Evolutionary conservation across 441 rosid species (phyloP), one percentile per base, ranked within the genome.

Genomic region (Gossypium davidsonii): DNA sequence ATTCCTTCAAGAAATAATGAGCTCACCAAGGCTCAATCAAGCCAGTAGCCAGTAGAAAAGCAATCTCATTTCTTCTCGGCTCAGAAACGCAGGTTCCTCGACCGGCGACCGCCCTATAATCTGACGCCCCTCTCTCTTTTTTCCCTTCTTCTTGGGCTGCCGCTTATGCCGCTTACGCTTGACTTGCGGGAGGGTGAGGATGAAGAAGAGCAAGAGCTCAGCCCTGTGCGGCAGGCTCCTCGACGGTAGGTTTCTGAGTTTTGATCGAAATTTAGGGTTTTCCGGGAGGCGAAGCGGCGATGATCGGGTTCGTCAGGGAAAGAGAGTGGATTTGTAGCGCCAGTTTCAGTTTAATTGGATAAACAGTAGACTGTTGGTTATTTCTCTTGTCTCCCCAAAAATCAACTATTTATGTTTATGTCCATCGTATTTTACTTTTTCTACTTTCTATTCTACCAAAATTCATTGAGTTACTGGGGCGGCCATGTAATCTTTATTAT

Each of bases 1-100:
- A 94, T 74, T 5, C 98, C 96, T 79, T 94, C 58, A 73, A 89
- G 61, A 48, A 89, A 85, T 34, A 78, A 90, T 94, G 72, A 91
- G 25, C 15, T 79, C 84, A 10, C 97, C 96, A 42, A 42, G 89
- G 88, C 20, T 87, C 75, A 88, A 80, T 96, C 97, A 90, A 15
- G 93, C 75, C 48, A 94, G 89, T 70, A 90, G 89, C 42, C 42
- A 34, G 42, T 34, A 34, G 42, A 85, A 94, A 94, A 51, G 97
- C 96, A 23, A 86, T 87, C 84, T 94, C 96, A 70, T 90, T 90
- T 74, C 73, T 79, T 73, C 75, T 77, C 79, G 76, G 68, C 88
- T 83, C 18, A 86, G 20, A 71, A 83, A 79, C 58, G 75, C 84
- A 10, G 90, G 89, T 70, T 87, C 89, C 85, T 86, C 88, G 58